Conservation (phyloP, 2,329 filamentous ascomycete species). For the Hortaea werneckii region DNA sequence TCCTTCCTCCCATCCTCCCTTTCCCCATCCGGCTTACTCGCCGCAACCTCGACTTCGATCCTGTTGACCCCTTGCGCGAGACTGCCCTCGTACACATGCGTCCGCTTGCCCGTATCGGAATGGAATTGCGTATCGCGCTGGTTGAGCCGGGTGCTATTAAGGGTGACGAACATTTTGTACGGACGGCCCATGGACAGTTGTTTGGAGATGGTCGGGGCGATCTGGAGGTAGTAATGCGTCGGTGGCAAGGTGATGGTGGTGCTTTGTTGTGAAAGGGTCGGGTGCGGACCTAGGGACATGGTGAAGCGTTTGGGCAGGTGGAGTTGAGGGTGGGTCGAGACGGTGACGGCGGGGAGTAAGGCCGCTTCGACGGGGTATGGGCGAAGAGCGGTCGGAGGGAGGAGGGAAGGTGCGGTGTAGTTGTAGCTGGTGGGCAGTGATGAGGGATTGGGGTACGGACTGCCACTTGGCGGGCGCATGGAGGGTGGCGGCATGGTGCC, state of each 20-base stretch:
- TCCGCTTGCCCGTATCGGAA: slow-evolving; percentile 29
- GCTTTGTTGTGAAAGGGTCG: slow-evolving; percentile 58
- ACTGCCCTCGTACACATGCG: slow-evolving; percentile 65
- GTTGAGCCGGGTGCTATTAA: slow-evolving; percentile 56
- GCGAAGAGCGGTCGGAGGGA: slow-evolving; percentile 14
- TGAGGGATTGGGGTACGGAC: slow-evolving; percentile 14
- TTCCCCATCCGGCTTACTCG: slow-evolving; percentile 37
- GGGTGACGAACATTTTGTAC: slow-evolving; percentile 65
- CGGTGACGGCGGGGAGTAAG: slow-evolving; percentile 54
- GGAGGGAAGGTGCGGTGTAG: slow-evolving; percentile 29
- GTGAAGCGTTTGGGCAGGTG: slow-evolving; percentile 49
- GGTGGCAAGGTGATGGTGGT: slow-evolving; percentile 60
- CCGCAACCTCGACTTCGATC: slow-evolving; percentile 68
- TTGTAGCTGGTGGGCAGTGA: slow-evolving; percentile 19
- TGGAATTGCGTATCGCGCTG: slow-evolving; percentile 35
- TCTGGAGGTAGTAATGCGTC: slow-evolving; percentile 59
- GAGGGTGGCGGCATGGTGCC: slow-evolving; percentile 23
- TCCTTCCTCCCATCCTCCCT: slow-evolving; percentile 18
- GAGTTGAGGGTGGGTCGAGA: slow-evolving; percentile 59
- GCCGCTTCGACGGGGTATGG: slow-evolving; percentile 43
- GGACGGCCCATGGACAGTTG: slow-evolving; percentile 53
- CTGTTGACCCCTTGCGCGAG: slow-evolving; percentile 65
- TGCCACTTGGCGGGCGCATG: slow-evolving; percentile 18
- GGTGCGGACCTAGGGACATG: slow-evolving; percentile 55
- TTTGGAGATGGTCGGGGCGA: slow-evolving; percentile 54